These are phyloP conservation scores for Podospora tetraspora DNA, from an alignment of 495 filamentous ascomycete species.

Conservation along the genomic window DNA sequence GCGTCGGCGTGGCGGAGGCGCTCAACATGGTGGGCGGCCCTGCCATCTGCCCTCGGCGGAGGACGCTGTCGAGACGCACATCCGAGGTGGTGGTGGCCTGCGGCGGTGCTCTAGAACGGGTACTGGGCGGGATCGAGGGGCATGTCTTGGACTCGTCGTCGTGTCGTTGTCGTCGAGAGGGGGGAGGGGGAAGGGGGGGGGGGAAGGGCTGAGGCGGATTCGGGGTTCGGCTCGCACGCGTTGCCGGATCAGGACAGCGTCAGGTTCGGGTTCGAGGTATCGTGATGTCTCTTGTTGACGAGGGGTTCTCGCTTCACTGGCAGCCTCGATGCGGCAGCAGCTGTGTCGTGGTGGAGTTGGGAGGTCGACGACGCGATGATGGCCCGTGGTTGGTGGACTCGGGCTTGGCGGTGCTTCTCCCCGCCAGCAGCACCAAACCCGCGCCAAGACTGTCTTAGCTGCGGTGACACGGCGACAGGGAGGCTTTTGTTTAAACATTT, in stretches of 20 bases:
- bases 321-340: not conserved
- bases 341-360: not conserved
- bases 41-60: conserved; percentile 47
- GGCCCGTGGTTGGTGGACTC: not conserved
- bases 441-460: not conserved
- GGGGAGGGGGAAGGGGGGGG: not conserved
- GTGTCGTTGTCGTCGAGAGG: not conserved
- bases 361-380: not conserved
- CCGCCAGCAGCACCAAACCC: not conserved
- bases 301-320: not conserved
- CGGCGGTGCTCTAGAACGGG: not conserved
- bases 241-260: not conserved
- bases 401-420: not conserved
- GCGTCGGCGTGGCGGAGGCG: conserved; percentile 65
- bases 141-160: not conserved
- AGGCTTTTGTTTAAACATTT: not conserved
- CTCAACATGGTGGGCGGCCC: conserved; percentile 54
- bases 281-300: not conserved
- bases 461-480: not conserved
- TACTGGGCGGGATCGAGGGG: not conserved
- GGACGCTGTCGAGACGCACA: conserved; percentile 29
- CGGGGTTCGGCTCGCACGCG: not conserved
- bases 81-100: conserved; percentile 3
- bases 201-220: too few relatives aligned
- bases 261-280: not conserved